Evolutionary conservation across 192 early-diverging fungal species (phyloP).

Genomic region (Umbelopsis isabellina): DNA sequence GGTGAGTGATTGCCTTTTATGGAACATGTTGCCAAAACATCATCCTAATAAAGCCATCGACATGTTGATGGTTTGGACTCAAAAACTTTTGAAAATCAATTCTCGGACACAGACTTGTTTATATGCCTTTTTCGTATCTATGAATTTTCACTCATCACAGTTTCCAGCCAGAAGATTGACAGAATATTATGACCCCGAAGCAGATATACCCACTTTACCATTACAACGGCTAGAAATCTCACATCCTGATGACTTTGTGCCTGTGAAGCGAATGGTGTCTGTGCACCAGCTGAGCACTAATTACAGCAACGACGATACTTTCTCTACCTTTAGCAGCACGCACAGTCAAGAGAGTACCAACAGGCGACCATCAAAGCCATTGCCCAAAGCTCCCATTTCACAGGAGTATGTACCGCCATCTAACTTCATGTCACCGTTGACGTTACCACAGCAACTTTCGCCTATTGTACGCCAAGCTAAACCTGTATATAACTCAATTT

Average conservation of each 20-base stretch:
- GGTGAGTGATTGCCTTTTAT: conserved; percentile 1
- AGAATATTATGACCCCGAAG: conserved; percentile 2
- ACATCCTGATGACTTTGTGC: conserved; percentile 6
- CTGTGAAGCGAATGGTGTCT: conserved; percentile 18
- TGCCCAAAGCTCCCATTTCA: not conserved
- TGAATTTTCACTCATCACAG: conserved; percentile 1
- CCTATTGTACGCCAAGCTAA: not conserved
- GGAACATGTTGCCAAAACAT: conserved; percentile 17
- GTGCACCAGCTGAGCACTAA: conserved; percentile 12
- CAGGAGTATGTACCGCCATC: not conserved
- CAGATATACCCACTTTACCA: not conserved
- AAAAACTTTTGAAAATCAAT: not conserved
- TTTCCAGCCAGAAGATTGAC: conserved; percentile 4
- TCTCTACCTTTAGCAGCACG: not conserved
- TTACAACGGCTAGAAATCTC: conserved; percentile 12
- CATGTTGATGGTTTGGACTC: not conserved
- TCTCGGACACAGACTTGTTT: not conserved
- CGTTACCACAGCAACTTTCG: not conserved
- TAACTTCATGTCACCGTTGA: not conserved
- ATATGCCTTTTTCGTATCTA: conserved; percentile 3
- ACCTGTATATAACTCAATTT: conserved; percentile 19
- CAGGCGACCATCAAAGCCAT: not conserved
- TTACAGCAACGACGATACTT: not conserved
- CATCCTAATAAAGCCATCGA: not conserved
- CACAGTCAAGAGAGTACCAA: not conserved